Conservation (phyloP, 164 flowering plant species). For the Nymphaea thermarum region DNA sequence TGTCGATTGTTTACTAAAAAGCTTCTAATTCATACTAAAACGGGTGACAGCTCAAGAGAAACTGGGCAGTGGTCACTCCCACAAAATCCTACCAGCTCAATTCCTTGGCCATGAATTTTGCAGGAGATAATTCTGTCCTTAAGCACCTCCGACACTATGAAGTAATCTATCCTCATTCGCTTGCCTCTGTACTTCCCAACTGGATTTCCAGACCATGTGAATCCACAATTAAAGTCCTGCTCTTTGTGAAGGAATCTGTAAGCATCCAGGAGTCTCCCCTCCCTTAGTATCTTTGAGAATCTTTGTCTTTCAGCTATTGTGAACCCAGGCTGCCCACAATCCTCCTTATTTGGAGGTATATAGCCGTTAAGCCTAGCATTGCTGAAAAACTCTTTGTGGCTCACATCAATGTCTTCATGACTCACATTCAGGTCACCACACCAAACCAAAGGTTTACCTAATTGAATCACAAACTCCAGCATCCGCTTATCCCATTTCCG, state of each 20-base stretch:
- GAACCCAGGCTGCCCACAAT: constrained; percentile 96
- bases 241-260: constrained; percentile 74
- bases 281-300: constrained; percentile 57
- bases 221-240: constrained; percentile 74
- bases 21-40: background rate
- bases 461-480: constrained; percentile 56
- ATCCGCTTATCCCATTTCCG: constrained; percentile 97
- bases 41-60: constrained; percentile 53
- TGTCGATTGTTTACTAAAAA: too few species aligned
- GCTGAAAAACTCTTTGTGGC: constrained; percentile 91
- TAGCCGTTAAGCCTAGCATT: constrained; percentile 81
- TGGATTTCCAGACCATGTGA: constrained; percentile 98
- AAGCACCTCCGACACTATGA: constrained; percentile 57
- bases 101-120: constrained; percentile 83
- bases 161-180: constrained; percentile 95
- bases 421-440: constrained; percentile 98
- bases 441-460: constrained; percentile 91
- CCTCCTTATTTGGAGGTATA: constrained; percentile 94
- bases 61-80: constrained; percentile 99
- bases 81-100: constrained; percentile 82
- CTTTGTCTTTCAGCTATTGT: constrained; percentile 82
- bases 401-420: constrained; percentile 95
- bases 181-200: constrained; percentile 93
- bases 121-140: constrained; percentile 68
- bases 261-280: constrained; percentile 89